phyloP scores from a whole-genome alignment of 192 early-diverging fungal species.

The Podila epicladia region DNA sequence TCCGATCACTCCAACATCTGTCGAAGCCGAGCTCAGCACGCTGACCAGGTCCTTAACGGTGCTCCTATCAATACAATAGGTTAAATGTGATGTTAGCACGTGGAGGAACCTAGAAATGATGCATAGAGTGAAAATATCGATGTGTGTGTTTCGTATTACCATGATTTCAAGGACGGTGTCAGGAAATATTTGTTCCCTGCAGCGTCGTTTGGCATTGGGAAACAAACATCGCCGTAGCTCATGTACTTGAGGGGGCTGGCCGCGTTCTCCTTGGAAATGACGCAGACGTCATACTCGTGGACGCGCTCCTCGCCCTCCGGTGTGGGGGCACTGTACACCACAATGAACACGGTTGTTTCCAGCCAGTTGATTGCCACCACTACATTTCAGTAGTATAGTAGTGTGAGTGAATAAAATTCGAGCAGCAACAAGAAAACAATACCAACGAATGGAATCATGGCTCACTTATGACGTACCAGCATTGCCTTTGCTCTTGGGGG shows the following conservation, averaged over 20 bases:
- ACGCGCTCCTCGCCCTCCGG: slow-evolving; percentile 35
- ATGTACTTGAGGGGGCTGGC: slow-evolving; percentile 56
- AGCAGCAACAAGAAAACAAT: neutral
- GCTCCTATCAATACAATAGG: neutral
- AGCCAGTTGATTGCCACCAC: slow-evolving; percentile 81
- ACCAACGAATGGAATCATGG: too few species aligned
- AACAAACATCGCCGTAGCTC: slow-evolving; percentile 66
- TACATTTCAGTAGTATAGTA: slow-evolving; percentile 3
- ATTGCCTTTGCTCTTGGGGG: slow-evolving; percentile 15
- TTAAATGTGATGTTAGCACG: neutral
- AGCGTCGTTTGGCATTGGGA: slow-evolving; percentile 57
- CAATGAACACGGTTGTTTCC: slow-evolving; percentile 74
- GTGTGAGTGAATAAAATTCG: neutral
- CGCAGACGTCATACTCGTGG: slow-evolving; percentile 58
- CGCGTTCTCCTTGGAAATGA: slow-evolving; percentile 64
- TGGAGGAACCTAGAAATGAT: neutral
- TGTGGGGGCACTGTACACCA: slow-evolving; percentile 63
- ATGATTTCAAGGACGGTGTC: slow-evolving; percentile 65
- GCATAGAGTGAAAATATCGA: neutral
- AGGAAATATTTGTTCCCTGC: slow-evolving; percentile 63
- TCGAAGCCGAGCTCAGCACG: slow-evolving; percentile 52
- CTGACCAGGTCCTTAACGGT: slow-evolving; percentile 53
- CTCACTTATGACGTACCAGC: slow-evolving; percentile 5
- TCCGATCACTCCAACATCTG: slow-evolving; percentile 62
- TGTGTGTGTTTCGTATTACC: slow-evolving; percentile 50